A percentile compares a stretch with the other conserved stretches of the same genome.
phyloP scores from a whole-genome alignment of 2,329 filamentous ascomycete genomes.

The Epichloe sylvatica region DNA sequence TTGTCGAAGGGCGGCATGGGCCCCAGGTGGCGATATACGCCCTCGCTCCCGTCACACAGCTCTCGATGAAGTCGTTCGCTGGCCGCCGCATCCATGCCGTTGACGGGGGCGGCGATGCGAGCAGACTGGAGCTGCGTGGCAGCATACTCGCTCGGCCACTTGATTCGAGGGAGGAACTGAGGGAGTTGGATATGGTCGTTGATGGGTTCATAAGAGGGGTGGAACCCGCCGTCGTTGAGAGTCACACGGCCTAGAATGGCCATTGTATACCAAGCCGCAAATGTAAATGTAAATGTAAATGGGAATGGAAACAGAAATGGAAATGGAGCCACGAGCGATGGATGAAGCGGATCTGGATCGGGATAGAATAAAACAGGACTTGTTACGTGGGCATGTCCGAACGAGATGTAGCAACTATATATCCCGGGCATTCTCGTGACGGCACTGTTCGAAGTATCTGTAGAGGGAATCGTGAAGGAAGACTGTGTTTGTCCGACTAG shows the following conservation, averaged over 20 bases:
- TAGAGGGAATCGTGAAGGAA: background rate
- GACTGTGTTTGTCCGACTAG: background rate
- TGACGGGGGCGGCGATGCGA: constrained; percentile 1
- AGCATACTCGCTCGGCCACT: constrained; percentile 4
- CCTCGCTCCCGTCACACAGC: background rate
- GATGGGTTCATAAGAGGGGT: background rate
- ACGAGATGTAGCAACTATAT: background rate
- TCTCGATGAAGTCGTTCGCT: background rate
- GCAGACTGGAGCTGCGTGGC: background rate
- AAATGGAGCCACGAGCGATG: too few relatives aligned
- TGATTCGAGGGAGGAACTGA: constrained; percentile 9
- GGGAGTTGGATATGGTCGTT: constrained; percentile 8
- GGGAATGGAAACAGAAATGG: background rate
- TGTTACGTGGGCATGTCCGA: background rate
- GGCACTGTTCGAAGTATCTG: background rate
- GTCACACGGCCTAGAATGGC: constrained; percentile 3
- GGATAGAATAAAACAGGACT: too few relatives aligned
- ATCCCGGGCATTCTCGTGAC: background rate
- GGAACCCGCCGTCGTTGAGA: background rate
- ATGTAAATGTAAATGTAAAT: background rate
- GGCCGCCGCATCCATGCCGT: background rate
- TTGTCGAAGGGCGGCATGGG: constrained; percentile 10
- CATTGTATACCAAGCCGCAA: background rate
- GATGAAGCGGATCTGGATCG: too few relatives aligned
- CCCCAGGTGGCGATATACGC: constrained; percentile 4